Evolutionary conservation across 345 rosid genomes (phyloP), one percentile per base, ranked within the genome.

Genomic region (Schrenkiella parvula): DNA sequence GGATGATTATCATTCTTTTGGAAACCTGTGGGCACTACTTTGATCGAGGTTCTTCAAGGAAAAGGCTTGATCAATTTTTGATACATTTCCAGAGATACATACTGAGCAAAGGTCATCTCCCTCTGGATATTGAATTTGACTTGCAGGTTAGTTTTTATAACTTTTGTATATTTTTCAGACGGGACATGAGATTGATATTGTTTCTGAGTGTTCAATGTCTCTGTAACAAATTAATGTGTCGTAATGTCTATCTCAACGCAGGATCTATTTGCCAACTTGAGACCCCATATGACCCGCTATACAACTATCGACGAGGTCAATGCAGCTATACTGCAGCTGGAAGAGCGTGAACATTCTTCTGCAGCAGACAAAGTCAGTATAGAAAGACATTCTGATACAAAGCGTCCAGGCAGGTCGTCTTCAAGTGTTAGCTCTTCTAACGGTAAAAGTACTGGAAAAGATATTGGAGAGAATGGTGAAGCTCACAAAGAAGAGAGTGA

Each of bases 1-100:
- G 98, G 82, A 86, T 95, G 99, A 89, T 92, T 66, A 78, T 88
- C 71, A 90, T 82, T 71, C 98, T 95, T 74, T 89, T 92, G 44
- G 96, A 92, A 83, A 92, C 99, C 26, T 95, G 98, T 68, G 98
- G 99, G 61, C 98, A 87, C 81, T 95, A 90, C 84, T 95, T 95
- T 81, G 95, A 85, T 80, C 87, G 98, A 66, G 99, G 99, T 35
- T 90, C 98, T 68, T 95, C 98, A 47, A 92, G 85, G 84, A 90
- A 92, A 88, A 92, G 90, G 76, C 98, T 95, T 68, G 91, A 95
- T 82, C 87, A 89, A 4, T 95, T 95, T 80, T 75, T 95, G 79
- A 82, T 88, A 71, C 96, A 88, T 78, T 95, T 95, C 83, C 99
- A 95, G 86, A 82, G 97, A 66, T 95, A 92, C 66, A 84, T 86